Evolutionary conservation across 371 early-diverging fungal genomes (phyloP).

Genomic region (Circinella minor): DNA sequence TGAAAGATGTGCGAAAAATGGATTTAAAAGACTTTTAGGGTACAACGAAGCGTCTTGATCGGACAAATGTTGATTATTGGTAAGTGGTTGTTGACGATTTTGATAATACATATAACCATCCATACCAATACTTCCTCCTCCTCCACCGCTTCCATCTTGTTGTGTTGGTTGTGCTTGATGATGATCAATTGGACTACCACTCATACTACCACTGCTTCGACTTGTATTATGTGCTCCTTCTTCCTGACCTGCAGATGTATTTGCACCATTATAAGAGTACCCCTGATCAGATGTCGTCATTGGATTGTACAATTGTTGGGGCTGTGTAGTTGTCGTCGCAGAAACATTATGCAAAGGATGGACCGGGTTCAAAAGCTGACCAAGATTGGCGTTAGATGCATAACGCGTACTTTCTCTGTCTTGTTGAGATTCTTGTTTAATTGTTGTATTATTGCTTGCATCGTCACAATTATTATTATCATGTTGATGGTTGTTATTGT

Average conservation of each 20-base stretch:
- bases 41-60: conserved; percentile 15
- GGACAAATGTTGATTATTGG: conserved; percentile 26
- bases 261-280: neutral
- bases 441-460: neutral
- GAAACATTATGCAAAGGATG: conserved; percentile 32
- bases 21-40: conserved; percentile 30
- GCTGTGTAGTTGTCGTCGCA: conserved; percentile 2
- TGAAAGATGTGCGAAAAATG: conserved; percentile 27
- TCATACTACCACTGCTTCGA: neutral
- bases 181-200: conserved; percentile 4
- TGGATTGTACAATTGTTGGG: neutral
- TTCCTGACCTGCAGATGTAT: neutral
- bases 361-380: conserved; percentile 45
- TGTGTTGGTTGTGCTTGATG: conserved; percentile 2
- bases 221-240: neutral
- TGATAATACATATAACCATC: conserved; percentile 26
- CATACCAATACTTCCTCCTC: conserved; percentile 19
- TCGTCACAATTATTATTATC: neutral
- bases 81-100: conserved; percentile 31
- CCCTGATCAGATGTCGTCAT: conserved; percentile 8
- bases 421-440: conserved; percentile 4
- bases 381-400: conserved; percentile 42
- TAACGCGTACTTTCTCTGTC: conserved; percentile 13
- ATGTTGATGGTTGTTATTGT: conserved; percentile 5
- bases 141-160: conserved; percentile 15